Evolutionary conservation across 1,139 yeast genomes (phyloP).

Genomic region (Protomyces pachydermus): DNA sequence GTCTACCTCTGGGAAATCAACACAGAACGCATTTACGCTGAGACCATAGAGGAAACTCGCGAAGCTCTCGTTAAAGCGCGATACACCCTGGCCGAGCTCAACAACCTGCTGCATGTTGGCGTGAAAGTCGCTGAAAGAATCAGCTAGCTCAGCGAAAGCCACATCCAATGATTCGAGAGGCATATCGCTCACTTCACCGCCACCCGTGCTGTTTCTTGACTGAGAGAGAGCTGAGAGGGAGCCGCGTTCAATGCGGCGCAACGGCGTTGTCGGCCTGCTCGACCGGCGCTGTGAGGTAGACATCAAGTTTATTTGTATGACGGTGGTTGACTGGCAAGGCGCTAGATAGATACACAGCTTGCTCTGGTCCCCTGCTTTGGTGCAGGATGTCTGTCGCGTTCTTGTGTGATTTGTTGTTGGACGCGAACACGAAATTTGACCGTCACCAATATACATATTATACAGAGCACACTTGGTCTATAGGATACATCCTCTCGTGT

Average conservation of each 20-base stretch:
- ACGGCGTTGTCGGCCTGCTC: constrained; percentile 36
- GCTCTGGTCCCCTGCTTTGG: no score
- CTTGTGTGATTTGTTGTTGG: no score
- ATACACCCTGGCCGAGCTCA: constrained; percentile 49
- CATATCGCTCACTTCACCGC: constrained; percentile 27
- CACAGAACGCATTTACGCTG: constrained; percentile 66
- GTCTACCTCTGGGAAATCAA: constrained; percentile 50
- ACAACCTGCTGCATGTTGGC: constrained; percentile 49
- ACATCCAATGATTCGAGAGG: constrained; percentile 36
- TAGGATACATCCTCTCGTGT: no score
- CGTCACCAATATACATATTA: no score
- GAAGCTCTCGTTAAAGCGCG: constrained; percentile 58
- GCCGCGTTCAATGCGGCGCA: constrained; percentile 35
- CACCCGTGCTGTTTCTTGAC: constrained; percentile 29
- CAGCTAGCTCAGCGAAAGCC: constrained; percentile 45
- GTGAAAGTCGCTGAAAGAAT: constrained; percentile 53
- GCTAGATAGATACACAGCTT: no score
- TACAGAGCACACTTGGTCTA: no score
- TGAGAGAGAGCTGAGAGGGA: constrained; percentile 33
- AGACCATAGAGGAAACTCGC: constrained; percentile 60
- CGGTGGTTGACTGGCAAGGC: no score
- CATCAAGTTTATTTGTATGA: background rate
- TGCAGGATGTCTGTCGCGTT: no score
- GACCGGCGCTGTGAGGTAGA: background rate
- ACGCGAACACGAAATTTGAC: no score